Evolutionary conservation across 192 early-diverging fungal genomes (phyloP), one percentile per base, ranked within the genome.

Genomic region (Rhizophlyctis rosea): DNA sequence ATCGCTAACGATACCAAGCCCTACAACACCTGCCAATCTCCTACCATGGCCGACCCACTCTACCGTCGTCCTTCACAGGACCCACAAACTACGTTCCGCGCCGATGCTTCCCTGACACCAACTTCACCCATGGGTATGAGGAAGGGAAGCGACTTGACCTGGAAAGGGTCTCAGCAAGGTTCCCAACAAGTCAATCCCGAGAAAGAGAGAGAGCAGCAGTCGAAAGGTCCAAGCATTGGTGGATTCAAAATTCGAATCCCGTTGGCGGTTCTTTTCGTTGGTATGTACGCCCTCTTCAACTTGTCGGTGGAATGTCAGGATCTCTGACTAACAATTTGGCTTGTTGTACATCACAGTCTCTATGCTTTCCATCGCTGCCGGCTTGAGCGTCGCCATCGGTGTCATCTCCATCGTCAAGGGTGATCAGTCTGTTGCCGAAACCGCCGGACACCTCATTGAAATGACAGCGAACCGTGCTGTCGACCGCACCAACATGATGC

Each of bases 371-470:
- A 14, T 54, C 16, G 52, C n/a, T 14, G 52, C 16, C 16, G 52
- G 23, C 16, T 28, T 54, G 23, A 54, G 52, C 24, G 52, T 54
- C 13, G 29, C 52, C 23, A 54, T 54, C 29, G 52, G 52, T 54
- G 52, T 54, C 23, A 54, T 54, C 29, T 54, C 52, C n/a, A 54
- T 54, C 14, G 52, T 21, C 14, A 54, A 54, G 52, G 52, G 52
- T 16, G 29, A 54, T 2, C 52, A 54, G 27, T 54, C 52, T 27
- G 29, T 54, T 54, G 52, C 52, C 0, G 27, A 14, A 16, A 25
- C 52, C 18, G 21, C 52, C 16, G 23, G 29, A 54, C 14, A 54
- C 52, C 52, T 54, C 16, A 21, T 21, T 25, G 24, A 21, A 14
- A 54, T 54, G 52, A 54, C 52, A 16, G 13, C 29, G 16, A 54